Evolutionary conservation across 73 alveolate genomes (phyloP).

Genomic region (Paramecium sexaurelia): DNA sequence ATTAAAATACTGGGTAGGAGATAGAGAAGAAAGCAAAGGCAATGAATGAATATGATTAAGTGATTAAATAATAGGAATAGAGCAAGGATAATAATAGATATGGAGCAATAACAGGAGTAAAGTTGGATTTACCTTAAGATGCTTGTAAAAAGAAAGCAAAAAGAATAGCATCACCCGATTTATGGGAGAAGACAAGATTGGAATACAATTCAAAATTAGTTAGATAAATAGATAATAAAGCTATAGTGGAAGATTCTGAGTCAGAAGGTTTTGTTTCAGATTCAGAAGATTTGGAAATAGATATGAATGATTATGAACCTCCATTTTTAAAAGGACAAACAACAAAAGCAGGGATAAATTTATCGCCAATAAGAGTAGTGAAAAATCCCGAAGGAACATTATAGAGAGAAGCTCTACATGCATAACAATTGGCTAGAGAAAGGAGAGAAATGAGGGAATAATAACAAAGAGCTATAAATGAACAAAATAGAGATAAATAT

Average conservation of each 20-base stretch:
- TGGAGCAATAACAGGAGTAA: constrained; percentile 95
- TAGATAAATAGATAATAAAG: constrained; percentile 73
- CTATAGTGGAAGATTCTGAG: constrained; percentile 57
- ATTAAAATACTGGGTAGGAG: constrained; percentile 91
- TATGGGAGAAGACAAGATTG: constrained; percentile 94
- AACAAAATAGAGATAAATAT: constrained; percentile 84
- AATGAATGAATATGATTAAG: constrained; percentile 73
- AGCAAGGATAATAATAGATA: constrained; percentile 67
- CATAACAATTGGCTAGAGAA: constrained; percentile 87
- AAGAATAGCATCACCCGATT: constrained; percentile 91
- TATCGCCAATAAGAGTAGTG: constrained; percentile 90
- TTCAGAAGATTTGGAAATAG: constrained; percentile 90
- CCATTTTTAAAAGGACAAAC: constrained; percentile 95
- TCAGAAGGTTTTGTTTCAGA: constrained; percentile 73
- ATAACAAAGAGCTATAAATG: constrained; percentile 76
- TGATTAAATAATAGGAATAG: constrained; percentile 69
- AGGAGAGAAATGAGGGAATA: constrained; percentile 94
- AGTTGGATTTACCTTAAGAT: constrained; percentile 75
- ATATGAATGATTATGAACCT: constrained; percentile 96
- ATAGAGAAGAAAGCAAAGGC: constrained; percentile 60
- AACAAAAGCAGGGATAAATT: constrained; percentile 86
- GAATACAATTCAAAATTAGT: constrained; percentile 82
- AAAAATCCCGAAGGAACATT: constrained; percentile 95
- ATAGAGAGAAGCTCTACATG: constrained; percentile 91
- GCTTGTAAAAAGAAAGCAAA: constrained; percentile 79